Evolutionary conservation across 2,329 filamentous ascomycete genomes (phyloP), one percentile per base, ranked within the genome.

Genomic region (Pseudocercospora vitis): DNA sequence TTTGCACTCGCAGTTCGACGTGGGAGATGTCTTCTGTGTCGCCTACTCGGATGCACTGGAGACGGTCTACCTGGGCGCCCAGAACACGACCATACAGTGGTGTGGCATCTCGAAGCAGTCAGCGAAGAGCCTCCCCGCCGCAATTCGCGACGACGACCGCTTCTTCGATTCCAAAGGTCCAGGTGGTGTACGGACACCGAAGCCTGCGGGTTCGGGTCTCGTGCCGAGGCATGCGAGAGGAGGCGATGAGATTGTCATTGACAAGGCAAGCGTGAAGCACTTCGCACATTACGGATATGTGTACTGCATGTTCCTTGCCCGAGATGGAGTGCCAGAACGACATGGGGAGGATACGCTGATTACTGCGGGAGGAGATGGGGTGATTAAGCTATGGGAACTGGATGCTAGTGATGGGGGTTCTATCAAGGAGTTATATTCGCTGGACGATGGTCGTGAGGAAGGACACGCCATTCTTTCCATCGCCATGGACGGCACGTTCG

Each of bases 241-340:
- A 37, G 84, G 84, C 1, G 80, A 84, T 28, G 80, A 87, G 1
- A 75, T 97, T 4, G 90, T 95, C 68, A 91, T 96, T 55, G 87
- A 89, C 65, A 83, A 85, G 46, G 82, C 88, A 18, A 86, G 91
- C 52, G 88, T 95, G 53, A 82, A 81, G 53, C 88, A 94, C 64
- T 99, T 95, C 73, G 91, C 94, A 1, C 94, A 99, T 70, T 92
- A 86, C 70, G 94, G 95, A 39, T 97, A 96, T 69, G 85, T 99
- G 0, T 96, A 96, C 71, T 95, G 91, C 71, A 97, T 97, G 92
- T 79, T 95, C 4, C 79, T 99, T 55, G 85, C 89, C 0, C 84
- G 82, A 56, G 89, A 88, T 0, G 79, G 89, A 5, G 80, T 89
- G 3, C 77, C 79, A n/a, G 86, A 86, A 5, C 78, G 82, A 0